Conservation (phyloP, 495 filamentous ascomycete genomes). For the Venustampulla echinocandica region DNA sequence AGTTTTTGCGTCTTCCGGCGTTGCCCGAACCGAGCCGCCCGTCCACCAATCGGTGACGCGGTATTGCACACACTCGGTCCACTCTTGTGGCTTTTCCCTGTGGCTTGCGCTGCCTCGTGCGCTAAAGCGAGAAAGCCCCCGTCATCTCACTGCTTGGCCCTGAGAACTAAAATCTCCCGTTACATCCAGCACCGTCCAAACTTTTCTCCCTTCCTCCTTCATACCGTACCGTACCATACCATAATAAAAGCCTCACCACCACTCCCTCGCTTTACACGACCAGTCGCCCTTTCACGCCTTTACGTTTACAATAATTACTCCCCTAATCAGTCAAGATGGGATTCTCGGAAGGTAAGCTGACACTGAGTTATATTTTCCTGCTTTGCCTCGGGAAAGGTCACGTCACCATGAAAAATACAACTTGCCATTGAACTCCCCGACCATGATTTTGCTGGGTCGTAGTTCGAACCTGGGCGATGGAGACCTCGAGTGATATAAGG, state of each 20-base stretch:
- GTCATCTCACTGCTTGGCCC: constrained; percentile 4
- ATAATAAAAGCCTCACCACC: constrained; percentile 1
- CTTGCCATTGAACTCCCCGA: constrained; percentile 9
- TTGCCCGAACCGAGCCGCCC: neutral
- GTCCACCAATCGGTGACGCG: neutral
- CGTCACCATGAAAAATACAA: constrained; percentile 3
- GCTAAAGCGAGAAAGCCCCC: neutral
- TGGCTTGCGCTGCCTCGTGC: neutral
- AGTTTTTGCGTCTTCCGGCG: neutral
- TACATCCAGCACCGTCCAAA: neutral
- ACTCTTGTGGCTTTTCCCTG: neutral
- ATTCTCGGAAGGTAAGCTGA: constrained; percentile 14
- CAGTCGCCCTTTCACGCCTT: neutral
- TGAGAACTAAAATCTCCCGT: neutral
- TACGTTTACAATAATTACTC: too few relatives aligned
- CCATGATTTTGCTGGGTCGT: neutral
- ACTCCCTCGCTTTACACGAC: neutral
- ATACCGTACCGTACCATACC: constrained; percentile 1
- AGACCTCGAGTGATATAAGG: neutral
- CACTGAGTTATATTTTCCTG: neutral
- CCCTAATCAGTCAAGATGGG: constrained; percentile 17
- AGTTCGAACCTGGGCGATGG: neutral
- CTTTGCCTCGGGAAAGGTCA: constrained; percentile 7
- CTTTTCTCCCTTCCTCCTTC: constrained; percentile 11
- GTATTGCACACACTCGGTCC: neutral